Evolutionary conservation across 2,329 filamentous ascomycete genomes (phyloP).

Genomic region (Alternaria sp.): DNA sequence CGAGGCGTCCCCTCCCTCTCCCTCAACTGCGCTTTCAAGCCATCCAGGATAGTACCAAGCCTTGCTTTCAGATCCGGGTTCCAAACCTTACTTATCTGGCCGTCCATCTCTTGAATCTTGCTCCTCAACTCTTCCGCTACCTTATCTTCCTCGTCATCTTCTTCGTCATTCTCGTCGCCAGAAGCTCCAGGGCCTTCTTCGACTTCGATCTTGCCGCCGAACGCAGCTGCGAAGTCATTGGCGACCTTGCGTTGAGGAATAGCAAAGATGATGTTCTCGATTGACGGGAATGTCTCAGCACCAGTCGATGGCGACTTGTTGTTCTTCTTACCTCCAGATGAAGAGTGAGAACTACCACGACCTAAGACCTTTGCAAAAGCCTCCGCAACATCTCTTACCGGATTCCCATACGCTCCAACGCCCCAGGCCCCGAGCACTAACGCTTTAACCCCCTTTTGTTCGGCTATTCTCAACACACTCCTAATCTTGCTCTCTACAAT

Average conservation of each 20-base stretch:
- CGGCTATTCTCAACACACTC: constrained; percentile 60
- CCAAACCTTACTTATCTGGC: constrained; percentile 41
- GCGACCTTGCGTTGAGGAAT: constrained; percentile 62
- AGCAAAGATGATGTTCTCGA: constrained; percentile 65
- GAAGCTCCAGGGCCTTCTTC: constrained; percentile 49
- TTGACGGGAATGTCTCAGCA: constrained; percentile 49
- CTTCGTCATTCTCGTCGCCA: constrained; percentile 33
- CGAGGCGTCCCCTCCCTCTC: constrained; percentile 19
- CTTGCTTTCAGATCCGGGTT: constrained; percentile 43
- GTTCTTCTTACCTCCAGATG: constrained; percentile 32
- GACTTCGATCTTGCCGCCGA: constrained; percentile 50
- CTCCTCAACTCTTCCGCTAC: constrained; percentile 36
- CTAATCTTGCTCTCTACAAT: constrained; percentile 63
- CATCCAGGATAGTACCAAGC: constrained; percentile 37
- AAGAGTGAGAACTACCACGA: neutral
- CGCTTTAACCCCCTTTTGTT: constrained; percentile 52
- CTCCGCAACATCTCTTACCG: constrained; percentile 63
- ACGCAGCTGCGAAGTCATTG: constrained; percentile 57
- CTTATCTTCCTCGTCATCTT: constrained; percentile 29
- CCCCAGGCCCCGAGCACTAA: constrained; percentile 70
- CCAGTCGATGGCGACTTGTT: constrained; percentile 11
- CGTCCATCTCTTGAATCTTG: constrained; percentile 47
- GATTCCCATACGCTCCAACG: constrained; percentile 69
- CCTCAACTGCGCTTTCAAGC: constrained; percentile 36
- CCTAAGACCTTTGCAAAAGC: constrained; percentile 57